Evolutionary conservation across 2,329 filamentous ascomycete genomes (phyloP).

Genomic region (Alternaria brassicae): DNA sequence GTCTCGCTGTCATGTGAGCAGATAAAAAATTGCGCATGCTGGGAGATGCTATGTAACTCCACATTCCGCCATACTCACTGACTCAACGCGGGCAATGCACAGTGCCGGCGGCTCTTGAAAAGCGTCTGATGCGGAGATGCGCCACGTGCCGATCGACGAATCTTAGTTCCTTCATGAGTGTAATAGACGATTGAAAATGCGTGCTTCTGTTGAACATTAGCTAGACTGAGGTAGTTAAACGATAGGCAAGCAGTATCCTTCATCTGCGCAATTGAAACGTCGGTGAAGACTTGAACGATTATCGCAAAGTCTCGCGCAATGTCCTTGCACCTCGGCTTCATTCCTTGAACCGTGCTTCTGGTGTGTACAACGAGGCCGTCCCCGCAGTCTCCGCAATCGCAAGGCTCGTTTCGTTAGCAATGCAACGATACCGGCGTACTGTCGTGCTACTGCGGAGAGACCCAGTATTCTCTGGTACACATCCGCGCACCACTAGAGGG

Average conservation of each 20-base stretch:
- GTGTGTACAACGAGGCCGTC: constrained; percentile 60
- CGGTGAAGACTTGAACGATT: constrained; percentile 53
- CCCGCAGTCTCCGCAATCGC: constrained; percentile 54
- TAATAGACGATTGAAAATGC: constrained; percentile 11
- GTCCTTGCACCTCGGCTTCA: constrained; percentile 42
- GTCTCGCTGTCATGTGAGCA: constrained; percentile 10
- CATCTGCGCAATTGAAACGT: constrained; percentile 38
- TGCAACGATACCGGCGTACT: neutral
- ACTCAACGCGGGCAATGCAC: neutral
- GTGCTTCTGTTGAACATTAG: constrained; percentile 10
- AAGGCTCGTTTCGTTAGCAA: constrained; percentile 29
- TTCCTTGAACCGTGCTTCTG: constrained; percentile 38
- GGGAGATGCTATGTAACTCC: constrained; percentile 6
- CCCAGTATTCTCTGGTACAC: constrained; percentile 47
- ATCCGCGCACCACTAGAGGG: constrained; percentile 53
- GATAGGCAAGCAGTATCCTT: constrained; percentile 3
- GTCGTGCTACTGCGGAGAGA: neutral
- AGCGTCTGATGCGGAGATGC: neutral
- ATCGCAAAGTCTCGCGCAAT: constrained; percentile 52
- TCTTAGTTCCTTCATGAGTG: neutral
- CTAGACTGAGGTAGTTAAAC: neutral
- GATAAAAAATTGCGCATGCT: neutral
- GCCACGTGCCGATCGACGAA: neutral
- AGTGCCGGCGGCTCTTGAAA: neutral
- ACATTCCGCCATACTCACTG: constrained; percentile 9